Percentiles rank a stretch among this genome's conserved stretches.
Conservation (phyloP, 2,329 filamentous ascomycete genomes). For the Talaromyces sp. region DNA sequence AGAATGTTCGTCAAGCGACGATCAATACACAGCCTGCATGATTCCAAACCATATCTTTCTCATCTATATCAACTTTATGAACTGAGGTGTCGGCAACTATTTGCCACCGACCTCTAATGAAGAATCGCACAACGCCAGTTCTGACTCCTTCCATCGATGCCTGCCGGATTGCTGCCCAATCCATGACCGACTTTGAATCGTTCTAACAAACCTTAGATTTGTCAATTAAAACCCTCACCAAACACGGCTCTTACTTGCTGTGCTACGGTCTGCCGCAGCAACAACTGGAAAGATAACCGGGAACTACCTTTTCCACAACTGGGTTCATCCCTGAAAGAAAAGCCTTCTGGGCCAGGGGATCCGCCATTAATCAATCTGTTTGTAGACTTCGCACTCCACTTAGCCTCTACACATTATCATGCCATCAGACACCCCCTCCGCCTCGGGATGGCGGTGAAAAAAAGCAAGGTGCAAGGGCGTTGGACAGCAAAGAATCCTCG, state of each 20-base stretch:
- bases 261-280: not conserved
- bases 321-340: slow-evolving; percentile 14
- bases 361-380: not conserved
- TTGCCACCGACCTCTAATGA: not conserved
- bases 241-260: not conserved
- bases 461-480: not conserved
- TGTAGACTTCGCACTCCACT: not conserved
- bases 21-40: not conserved
- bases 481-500: slow-evolving; percentile 6
- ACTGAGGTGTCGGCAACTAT: not conserved
- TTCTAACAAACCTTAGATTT: slow-evolving; percentile 5
- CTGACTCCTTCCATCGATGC: not conserved
- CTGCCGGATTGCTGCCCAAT: slow-evolving; percentile 14
- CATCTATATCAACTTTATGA: not conserved
- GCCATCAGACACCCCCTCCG: not conserved
- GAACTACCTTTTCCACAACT: not conserved
- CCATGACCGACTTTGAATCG: not conserved
- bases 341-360: not conserved
- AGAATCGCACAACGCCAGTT: not conserved
- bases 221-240: slow-evolving; percentile 2
- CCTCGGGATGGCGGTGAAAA: slow-evolving; percentile 8
- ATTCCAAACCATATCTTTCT: too few relatives aligned
- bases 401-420: not conserved
- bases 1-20: not conserved
- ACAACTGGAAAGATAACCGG: not conserved